A percentile compares a stretch with the other conserved stretches of the same genome.
Evolutionary conservation across 331 rosid genomes (phyloP).

Genomic region (Quercus tomentella): DNA sequence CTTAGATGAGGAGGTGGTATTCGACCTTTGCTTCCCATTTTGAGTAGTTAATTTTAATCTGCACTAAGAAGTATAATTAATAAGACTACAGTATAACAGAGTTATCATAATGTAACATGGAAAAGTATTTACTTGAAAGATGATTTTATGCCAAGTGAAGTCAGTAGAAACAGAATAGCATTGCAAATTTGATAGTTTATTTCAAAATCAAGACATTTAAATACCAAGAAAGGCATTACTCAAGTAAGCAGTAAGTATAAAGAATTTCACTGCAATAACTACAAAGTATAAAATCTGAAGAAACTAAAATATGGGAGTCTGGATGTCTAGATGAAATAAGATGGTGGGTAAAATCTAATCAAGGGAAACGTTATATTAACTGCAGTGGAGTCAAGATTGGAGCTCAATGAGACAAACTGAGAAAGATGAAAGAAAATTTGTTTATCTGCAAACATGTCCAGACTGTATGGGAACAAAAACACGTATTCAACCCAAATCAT

Average conservation of each 20-base stretch:
- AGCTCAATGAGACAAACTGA: not conserved
- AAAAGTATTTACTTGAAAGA: not conserved
- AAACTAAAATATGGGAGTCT: not conserved
- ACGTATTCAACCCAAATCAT: not conserved
- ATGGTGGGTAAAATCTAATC: not conserved
- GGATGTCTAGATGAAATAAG: not conserved
- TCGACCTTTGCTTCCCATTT: constrained; percentile 95
- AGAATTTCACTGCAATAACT: not conserved
- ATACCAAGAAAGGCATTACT: not conserved
- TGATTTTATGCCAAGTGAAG: not conserved
- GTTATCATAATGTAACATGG: not conserved
- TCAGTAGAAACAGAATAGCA: not conserved
- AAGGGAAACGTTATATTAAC: not conserved
- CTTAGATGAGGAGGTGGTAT: constrained; percentile 66
- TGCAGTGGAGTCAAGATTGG: not conserved
- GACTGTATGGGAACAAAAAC: not conserved
- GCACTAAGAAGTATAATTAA: constrained; percentile 1
- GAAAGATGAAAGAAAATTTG: not conserved
- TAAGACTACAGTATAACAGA: not conserved
- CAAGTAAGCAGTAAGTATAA: not conserved
- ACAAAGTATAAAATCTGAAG: not conserved
- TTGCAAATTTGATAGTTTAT: not conserved
- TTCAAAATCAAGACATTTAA: not conserved
- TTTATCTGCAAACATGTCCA: not conserved
- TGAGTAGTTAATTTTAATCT: constrained; percentile 1